Percentiles rank a stretch among this genome's conserved stretches.
Evolutionary conservation across 2,329 filamentous ascomycete species (phyloP).

Genomic region (Aspergillus japonicus): DNA sequence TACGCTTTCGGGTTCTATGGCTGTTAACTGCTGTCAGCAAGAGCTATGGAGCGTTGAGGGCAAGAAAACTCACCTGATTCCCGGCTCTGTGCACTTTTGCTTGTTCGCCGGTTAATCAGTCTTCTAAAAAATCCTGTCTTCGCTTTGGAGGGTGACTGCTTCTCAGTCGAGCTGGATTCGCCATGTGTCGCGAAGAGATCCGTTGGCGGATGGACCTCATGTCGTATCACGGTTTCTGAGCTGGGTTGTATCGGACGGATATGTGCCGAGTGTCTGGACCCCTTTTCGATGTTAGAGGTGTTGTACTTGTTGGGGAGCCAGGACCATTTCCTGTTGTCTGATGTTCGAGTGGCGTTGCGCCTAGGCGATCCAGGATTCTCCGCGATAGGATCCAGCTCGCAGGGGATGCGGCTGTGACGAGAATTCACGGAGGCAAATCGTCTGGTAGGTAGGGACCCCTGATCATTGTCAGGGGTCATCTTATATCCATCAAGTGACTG

Average conservation of each 20-base stretch:
- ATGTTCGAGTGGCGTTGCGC: slow-evolving; percentile 19
- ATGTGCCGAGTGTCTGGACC: slow-evolving; percentile 24
- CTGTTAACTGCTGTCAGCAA: neutral
- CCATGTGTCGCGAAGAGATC: slow-evolving; percentile 1
- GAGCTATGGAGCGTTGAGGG: neutral
- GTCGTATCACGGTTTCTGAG: slow-evolving; percentile 27
- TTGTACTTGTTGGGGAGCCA: slow-evolving; percentile 45
- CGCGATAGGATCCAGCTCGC: slow-evolving; percentile 44
- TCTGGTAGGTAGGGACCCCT: neutral
- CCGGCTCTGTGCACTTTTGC: slow-evolving; percentile 31
- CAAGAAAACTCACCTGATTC: slow-evolving; percentile 39
- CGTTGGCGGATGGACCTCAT: slow-evolving; percentile 22
- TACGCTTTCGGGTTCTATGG: slow-evolving; percentile 9
- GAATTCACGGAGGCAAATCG: slow-evolving; percentile 23
- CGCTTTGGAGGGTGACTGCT: slow-evolving; percentile 21
- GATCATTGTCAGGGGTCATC: slow-evolving; percentile 19
- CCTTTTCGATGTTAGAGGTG: slow-evolving; percentile 22
- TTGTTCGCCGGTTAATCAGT: slow-evolving; percentile 51
- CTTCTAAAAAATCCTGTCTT: slow-evolving; percentile 54
- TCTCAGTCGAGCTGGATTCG: slow-evolving; percentile 1
- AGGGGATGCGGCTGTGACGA: slow-evolving; percentile 27
- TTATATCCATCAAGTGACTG: slow-evolving; percentile 9
- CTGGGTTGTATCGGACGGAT: slow-evolving; percentile 25
- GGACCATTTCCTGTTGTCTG: slow-evolving; percentile 46
- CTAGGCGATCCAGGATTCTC: slow-evolving; percentile 40